phyloP scores from a whole-genome alignment of 352 stramenopile species.

The Phytophthora colocasiae region DNA sequence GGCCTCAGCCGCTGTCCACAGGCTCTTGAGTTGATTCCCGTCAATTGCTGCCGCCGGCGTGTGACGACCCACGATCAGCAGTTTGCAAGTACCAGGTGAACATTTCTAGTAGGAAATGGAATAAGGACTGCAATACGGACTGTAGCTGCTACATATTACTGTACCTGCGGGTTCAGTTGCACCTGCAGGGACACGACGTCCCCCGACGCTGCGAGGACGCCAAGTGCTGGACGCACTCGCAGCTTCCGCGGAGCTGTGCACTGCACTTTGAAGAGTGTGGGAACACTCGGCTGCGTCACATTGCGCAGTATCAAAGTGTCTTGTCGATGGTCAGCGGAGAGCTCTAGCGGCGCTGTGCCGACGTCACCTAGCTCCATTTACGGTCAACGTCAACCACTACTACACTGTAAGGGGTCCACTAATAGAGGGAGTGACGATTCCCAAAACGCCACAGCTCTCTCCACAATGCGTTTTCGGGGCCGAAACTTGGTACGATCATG shows the following conservation, averaged over 20 bases:
- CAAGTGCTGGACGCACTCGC: slow-evolving; percentile 44
- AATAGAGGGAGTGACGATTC: no score
- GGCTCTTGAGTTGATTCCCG: slow-evolving; percentile 27
- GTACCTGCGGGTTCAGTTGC: slow-evolving; percentile 42
- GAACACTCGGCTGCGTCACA: neutral
- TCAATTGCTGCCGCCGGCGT: neutral
- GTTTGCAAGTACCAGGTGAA: slow-evolving; percentile 41
- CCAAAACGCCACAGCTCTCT: no score
- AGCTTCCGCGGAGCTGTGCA: slow-evolving; percentile 47
- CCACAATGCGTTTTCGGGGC: no score
- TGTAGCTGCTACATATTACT: no score
- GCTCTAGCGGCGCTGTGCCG: slow-evolving; percentile 11
- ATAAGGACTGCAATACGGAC: no score
- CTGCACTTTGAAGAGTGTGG: slow-evolving; percentile 55
- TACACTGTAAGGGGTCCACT: no score
- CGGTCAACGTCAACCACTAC: no score
- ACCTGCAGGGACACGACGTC: slow-evolving; percentile 30
- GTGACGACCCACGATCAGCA: slow-evolving; percentile 36
- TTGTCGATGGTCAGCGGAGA: slow-evolving; percentile 6
- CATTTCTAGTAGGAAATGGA: slow-evolving; percentile 18
- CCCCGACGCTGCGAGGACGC: slow-evolving; percentile 9
- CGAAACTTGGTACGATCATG: no score
- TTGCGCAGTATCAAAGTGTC: slow-evolving; percentile 10
- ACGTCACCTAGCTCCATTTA: slow-evolving; percentile 24
- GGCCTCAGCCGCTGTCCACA: slow-evolving; percentile 38